Base-by-base conservation (phyloP, 345 rosid species). In the Gossypium raimondii region DNA sequence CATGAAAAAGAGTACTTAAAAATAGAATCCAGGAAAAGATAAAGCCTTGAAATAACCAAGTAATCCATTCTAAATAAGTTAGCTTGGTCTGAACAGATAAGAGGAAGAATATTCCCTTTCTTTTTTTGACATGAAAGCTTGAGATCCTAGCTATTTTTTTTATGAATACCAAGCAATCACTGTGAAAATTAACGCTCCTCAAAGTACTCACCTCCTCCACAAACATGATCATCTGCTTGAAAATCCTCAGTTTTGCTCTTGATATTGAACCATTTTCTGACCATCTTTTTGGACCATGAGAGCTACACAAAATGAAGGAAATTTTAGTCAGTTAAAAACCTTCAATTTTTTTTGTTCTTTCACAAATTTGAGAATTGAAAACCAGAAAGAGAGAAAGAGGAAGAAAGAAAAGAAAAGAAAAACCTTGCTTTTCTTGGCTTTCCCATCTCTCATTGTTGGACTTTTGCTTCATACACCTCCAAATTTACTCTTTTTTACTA, bases 261-360 rank as follows among this genome's bases (percentile, higher is more conserved):
- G 91, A 95, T 84, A 84, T 93, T 95, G 82, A 93, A 91, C 93
- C 87, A 84, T 85, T 93, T 95, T 78, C 96, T 89, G 80, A 88
- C 91, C 92, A 92, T 86, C 83, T 86, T 93, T 81, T 90, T 93
- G 67, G 99, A 88, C 98, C 99, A 95, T n/a, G 98, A 89, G 80
- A 95, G 82, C 99, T 95, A 87, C 85, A 86, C 62, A 34, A 34
- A 34, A 34, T 5, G 41, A 34, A 34, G 41, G 41, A 34, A 34
- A 34, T 34, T 5, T 34, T 34, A 34, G 41, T 34, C 41, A 4
- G 41, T 34, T 34, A 34, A 34, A 34, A 34, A 34, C 41, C 41
- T 34, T 34, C 41, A 34, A 34, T 34, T 34, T 55, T 55, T 11
- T 17, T 8, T 61, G 2, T 9, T 53, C 18, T 56, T 57, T 6